A percentile compares a stretch with the other conserved stretches of the same genome.
Conservation (phyloP, 2,329 filamentous ascomycete genomes). For the Monilinia fructigena region DNA sequence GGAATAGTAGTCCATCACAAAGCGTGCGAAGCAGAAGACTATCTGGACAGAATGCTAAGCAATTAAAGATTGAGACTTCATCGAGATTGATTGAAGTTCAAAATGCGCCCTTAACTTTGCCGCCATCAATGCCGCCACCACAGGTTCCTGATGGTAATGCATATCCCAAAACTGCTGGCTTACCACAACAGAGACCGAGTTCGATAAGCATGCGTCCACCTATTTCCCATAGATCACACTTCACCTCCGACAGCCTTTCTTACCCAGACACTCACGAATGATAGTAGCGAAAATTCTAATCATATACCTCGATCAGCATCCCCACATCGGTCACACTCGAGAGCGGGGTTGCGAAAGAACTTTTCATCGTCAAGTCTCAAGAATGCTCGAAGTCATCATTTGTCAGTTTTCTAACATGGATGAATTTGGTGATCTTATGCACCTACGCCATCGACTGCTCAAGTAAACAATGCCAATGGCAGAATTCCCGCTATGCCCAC, state of each 20-base stretch:
- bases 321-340: slow-evolving; percentile 50
- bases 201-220: slow-evolving; percentile 27
- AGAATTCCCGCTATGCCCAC: slow-evolving; percentile 57
- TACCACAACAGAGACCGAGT: slow-evolving; percentile 30
- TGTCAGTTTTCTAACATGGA: slow-evolving; percentile 63
- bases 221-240: slow-evolving; percentile 35
- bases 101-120: slow-evolving; percentile 28
- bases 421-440: slow-evolving; percentile 63
- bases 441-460: slow-evolving; percentile 67
- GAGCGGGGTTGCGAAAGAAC: slow-evolving; percentile 57
- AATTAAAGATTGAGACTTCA: slow-evolving; percentile 85
- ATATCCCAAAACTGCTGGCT: slow-evolving; percentile 36
- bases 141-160: slow-evolving; percentile 27
- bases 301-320: slow-evolving; percentile 48
- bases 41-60: slow-evolving; percentile 76
- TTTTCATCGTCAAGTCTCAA: slow-evolving; percentile 69
- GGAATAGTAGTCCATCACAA: slow-evolving; percentile 41
- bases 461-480: slow-evolving; percentile 44
- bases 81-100: slow-evolving; percentile 26
- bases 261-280: slow-evolving; percentile 35
- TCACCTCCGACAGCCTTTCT: slow-evolving; percentile 39
- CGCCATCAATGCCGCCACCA: slow-evolving; percentile 36
- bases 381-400: slow-evolving; percentile 71
- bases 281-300: slow-evolving; percentile 41
- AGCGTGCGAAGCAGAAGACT: slow-evolving; percentile 73